Evolutionary conservation across 148 eudicot species (phyloP), one percentile per base, ranked within the genome.

Genomic region (Mesembryanthemum crystallinum): DNA sequence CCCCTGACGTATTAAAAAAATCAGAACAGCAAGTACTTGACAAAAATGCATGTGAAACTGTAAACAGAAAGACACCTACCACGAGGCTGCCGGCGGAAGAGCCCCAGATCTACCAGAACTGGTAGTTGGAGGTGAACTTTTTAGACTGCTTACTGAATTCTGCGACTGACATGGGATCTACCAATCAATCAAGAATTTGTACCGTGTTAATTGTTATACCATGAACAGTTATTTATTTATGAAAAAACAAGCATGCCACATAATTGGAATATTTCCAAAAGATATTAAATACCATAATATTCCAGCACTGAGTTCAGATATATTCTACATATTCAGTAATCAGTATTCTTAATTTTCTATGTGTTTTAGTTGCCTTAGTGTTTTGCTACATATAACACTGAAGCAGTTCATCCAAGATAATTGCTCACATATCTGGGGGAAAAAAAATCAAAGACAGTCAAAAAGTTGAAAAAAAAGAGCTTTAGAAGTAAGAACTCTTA

Each of bases 41-140:
- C 67, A 42, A 27, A 71, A 25, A 55, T 43, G n/a, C 9, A 51
- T 42, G 63, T 62, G 25, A 71, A 68, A 24, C 21, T 24, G 29
- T 33, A 30, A 29, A 64, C 45, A 55, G 18, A 0, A 69, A 69
- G 47, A 2, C 58, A 25, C 7, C 12, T 88, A 95, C 98, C 98
- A 95, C 72, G 92, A 92, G 28, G 97, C 97, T 70, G 94, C 92
- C 12, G 94, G 85, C 8, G 97, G 98, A 76, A 92, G 94, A 76
- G 82, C 92, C 68, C 83, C 91, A 74, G 92, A 80, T 76, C 86
- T 88, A 29, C 90, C 90, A 80, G 97, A 84, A 80, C 89, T 92
- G 77, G 87, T 92, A 78, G 86, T 79, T 73, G 93, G 93, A 27
- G 94, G 93, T 55, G 90, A 89, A 75, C 74, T 72, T 87, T 75